Evolutionary conservation across 495 filamentous ascomycete genomes (phyloP), one percentile per base, ranked within the genome.

Genomic region (Neurospora sp.): DNA sequence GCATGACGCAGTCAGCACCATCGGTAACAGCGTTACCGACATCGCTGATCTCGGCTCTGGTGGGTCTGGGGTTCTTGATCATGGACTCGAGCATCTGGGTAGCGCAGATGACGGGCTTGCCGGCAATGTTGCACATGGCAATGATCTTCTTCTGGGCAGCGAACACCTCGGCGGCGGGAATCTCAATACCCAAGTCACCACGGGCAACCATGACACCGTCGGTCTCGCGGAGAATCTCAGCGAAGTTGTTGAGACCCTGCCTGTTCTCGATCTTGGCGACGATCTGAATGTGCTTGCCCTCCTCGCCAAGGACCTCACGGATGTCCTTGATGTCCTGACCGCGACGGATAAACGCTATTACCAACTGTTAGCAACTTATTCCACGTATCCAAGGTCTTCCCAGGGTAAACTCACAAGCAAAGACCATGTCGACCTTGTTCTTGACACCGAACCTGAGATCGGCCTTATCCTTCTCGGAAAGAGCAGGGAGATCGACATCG

Each of bases 81-180:
- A 99, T 99, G 77, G 93, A 97, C 89, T 99, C 96, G 75, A 99
- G 88, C 85, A 87, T 87, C 77, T 87, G 85, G 9, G 85, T 87
- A 70, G 93, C 93, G 77, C 94, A 97, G 81, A 98, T 97, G 80
- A 94, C 93, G 75, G 96, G 96, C 89, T 99, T 99, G 82, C 96
- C 96, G 78, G 94, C 95, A 80, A 98, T 92, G 88, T 99, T 99
- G 89, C 96, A 98, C 90, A 98, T 98, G 82, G 95, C 93, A 84
- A 98, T 98, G 92, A 99, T 94, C 93, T 98, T 98, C 91, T 99
- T 99, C 88, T 99, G 96, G 69, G 96, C 96, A 75, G 97, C 91
- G 85, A 98, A 99, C 72, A 99, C 96, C 88, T 99, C 96, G 71
- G 95, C 93, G 44, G 96, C 94, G 23, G 96, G 94, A 79, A 99